Base-by-base conservation (phyloP, 1,284 basidiomycete species). In the Cryptococcus neoformans region DNA sequence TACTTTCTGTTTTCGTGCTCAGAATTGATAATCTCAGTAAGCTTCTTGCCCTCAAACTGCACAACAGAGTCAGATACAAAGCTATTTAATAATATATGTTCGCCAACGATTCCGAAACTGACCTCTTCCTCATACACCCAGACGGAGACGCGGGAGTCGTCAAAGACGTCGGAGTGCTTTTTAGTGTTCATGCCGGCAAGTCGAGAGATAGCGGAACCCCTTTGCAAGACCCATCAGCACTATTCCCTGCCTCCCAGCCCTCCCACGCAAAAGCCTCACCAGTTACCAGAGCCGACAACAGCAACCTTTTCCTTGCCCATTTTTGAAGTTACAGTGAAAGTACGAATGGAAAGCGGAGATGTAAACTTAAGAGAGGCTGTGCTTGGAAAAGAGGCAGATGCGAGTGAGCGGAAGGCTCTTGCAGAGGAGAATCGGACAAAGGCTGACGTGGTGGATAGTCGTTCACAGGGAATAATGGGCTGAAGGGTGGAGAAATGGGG, bases 161-260 rank as follows among this genome's bases (percentile, higher is more conserved):
- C 81, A 56, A 82, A 83, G 12, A 66, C 49, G 53, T 81, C 79
- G 6, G 78, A 63, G 54, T 81, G 73, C 44, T 74, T 70, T 55
- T 68, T 69, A 44, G 79, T 74, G 59, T 83, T 83, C 56, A 65
- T 60, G 17, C 73, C 75, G 10, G 81, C 80, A 44, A 84, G 78
- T 40, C 79, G 74, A 36, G 82, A 82, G 55, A 84, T 84, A 12
- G 82, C 81, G 4, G 81, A 82, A 6, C 83, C 83, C 82, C 81
- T 81, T 62, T 12, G 67, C 37, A 56, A n/a, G 45, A 36, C 37
- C 28, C 28, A 28, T 28, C 28, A 28, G 48, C 12, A 17, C 41
- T 34, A 11, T 34, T 11, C 3, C 7, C 4, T 36, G 52, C 46
- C 3, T 4, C n/a, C 10, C 41, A 3, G 44, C 14, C 42, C 14